A percentile compares a stretch with the other conserved stretches of the same genome.
Evolutionary conservation across 2,329 filamentous ascomycete species (phyloP).

Genomic region (Dactylellina cionopaga): DNA sequence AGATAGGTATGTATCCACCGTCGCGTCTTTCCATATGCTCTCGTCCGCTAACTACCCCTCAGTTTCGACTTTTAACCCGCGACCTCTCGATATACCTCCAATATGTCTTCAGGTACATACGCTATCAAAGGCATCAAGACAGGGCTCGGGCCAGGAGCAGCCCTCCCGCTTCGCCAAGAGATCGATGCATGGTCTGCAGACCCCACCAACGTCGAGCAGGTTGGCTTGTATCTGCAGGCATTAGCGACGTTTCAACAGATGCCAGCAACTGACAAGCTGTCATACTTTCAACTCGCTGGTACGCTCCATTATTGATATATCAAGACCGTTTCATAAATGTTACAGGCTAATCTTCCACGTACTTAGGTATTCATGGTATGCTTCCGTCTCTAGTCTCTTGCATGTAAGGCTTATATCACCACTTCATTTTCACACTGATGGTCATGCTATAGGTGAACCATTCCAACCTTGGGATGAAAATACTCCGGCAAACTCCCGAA

Average conservation of each 20-base stretch:
- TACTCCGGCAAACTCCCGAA: slow-evolving; percentile 53
- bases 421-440: background rate
- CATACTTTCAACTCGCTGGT: slow-evolving; percentile 84
- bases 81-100: background rate
- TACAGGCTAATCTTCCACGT: background rate
- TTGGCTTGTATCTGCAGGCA: slow-evolving; percentile 78
- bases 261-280: slow-evolving; percentile 72
- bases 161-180: slow-evolving; percentile 43
- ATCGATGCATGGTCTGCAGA: slow-evolving; percentile 47
- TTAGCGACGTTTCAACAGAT: slow-evolving; percentile 76
- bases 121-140: slow-evolving; percentile 40
- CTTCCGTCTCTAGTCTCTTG: background rate
- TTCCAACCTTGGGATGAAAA: slow-evolving; percentile 67
- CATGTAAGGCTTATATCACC: background rate
- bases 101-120: slow-evolving; percentile 33
- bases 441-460: slow-evolving; percentile 78
- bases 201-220: slow-evolving; percentile 45
- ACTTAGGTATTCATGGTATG: slow-evolving; percentile 39
- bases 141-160: background rate
- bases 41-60: too few species aligned
- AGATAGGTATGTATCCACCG: too few species aligned
- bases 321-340: background rate
- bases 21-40: too few species aligned
- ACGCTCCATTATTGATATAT: slow-evolving; percentile 58
- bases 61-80: too few species aligned